Percentiles rank a stretch among this genome's conserved stretches.
phyloP scores from a whole-genome alignment of 768 basidiomycete genomes.

The Lactifluus pinguis region DNA sequence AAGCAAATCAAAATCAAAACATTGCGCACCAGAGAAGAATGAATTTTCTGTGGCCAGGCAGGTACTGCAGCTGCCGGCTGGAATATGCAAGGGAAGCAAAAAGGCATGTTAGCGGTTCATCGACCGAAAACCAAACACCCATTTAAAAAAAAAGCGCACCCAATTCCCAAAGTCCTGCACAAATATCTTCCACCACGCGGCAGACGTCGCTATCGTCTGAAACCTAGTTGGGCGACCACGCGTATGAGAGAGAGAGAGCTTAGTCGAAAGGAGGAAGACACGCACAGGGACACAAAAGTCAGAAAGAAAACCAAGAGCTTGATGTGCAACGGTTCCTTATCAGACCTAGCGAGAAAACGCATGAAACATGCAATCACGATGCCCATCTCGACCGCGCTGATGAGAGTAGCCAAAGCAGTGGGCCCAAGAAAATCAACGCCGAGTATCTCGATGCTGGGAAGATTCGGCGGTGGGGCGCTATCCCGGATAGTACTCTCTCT shows the following conservation, averaged over 20 bases:
- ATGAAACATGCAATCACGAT: constrained; percentile 21
- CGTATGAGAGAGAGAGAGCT: not conserved
- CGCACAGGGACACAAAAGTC: constrained; percentile 21
- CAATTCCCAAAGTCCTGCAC: constrained; percentile 23
- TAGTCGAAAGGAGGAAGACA: not conserved
- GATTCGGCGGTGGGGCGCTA: too few relatives aligned
- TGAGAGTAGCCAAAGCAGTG: constrained; percentile 13
- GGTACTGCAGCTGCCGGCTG: not conserved
- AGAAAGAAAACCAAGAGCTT: constrained; percentile 21
- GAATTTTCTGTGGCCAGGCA: constrained; percentile 8
- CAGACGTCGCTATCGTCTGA: constrained; percentile 21
- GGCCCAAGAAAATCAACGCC: constrained; percentile 21
- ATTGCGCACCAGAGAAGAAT: not conserved
- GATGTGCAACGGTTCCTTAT: constrained; percentile 16
- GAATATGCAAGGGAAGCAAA: too few relatives aligned
- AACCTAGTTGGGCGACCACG: constrained; percentile 4
- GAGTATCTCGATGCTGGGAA: not conserved
- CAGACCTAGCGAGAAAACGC: constrained; percentile 21
- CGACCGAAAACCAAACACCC: too few relatives aligned
- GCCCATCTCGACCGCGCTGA: constrained; percentile 23
- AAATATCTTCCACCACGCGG: constrained; percentile 20
- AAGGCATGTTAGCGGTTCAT: too few relatives aligned
- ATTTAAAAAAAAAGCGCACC: constrained; percentile 4
- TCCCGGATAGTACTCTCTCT: too few relatives aligned
- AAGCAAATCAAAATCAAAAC: too few relatives aligned